Evolutionary conservation across 192 early-diverging fungal species (phyloP).

Genomic region (Backusella mclennaniae): DNA sequence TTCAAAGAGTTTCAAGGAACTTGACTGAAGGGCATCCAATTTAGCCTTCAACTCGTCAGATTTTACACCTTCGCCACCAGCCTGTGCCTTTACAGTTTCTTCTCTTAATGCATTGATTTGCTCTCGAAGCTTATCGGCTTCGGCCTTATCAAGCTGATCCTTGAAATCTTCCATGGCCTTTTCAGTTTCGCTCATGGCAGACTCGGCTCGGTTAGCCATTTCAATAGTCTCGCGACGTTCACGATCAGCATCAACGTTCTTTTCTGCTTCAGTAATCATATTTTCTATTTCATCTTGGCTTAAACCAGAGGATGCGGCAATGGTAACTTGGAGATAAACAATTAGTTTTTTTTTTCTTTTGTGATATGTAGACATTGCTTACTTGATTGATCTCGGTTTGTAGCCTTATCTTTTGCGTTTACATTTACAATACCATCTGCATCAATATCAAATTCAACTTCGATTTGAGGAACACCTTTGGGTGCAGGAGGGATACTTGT

Average conservation of each 20-base stretch:
- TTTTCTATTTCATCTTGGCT: constrained; percentile 94
- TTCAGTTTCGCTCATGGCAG: constrained; percentile 89
- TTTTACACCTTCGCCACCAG: constrained; percentile 61
- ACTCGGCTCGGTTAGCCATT: constrained; percentile 90
- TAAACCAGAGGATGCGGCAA: constrained; percentile 93
- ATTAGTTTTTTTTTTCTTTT: neutral
- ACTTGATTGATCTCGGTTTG: constrained; percentile 87
- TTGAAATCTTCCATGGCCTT: constrained; percentile 96
- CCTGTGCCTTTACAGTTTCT: constrained; percentile 66
- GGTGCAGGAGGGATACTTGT: constrained; percentile 93
- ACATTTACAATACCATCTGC: constrained; percentile 99
- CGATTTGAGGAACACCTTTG: constrained; percentile 96
- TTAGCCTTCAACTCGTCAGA: constrained; percentile 91
- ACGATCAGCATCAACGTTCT: constrained; percentile 91
- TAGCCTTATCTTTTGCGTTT: constrained; percentile 93
- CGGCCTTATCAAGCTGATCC: constrained; percentile 86
- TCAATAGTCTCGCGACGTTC: constrained; percentile 94
- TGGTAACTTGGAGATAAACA: constrained; percentile 57
- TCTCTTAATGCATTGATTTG: constrained; percentile 83
- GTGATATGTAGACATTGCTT: neutral
- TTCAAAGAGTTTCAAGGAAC: constrained; percentile 94
- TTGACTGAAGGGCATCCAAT: constrained; percentile 82
- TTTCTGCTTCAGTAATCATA: constrained; percentile 92
- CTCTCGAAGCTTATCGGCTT: constrained; percentile 83
- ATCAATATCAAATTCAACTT: constrained; percentile 99